Conservation (phyloP, 2,329 filamentous ascomycete genomes). For the Ceratocystis eucalypticola region DNA sequence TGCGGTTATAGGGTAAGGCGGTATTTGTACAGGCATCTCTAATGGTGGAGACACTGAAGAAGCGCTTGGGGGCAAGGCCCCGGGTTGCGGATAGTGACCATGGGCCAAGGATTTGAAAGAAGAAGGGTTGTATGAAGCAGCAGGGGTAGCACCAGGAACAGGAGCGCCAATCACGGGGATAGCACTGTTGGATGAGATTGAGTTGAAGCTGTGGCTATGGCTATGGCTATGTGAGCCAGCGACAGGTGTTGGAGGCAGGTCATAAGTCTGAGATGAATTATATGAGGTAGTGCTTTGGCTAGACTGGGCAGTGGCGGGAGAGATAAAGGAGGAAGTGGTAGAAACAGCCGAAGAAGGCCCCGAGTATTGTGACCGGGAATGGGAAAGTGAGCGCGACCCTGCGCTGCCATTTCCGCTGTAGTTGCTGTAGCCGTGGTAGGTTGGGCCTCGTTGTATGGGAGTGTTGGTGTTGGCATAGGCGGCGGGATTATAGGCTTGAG, state of each 20-base stretch:
- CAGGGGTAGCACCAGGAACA: neutral
- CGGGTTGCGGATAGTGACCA: conserved; percentile 5
- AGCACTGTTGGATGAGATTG: conserved; percentile 1
- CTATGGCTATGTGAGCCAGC: conserved; percentile 1
- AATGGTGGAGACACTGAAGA: neutral
- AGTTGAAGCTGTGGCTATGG: conserved; percentile 11
- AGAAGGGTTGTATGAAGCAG: conserved; percentile 12
- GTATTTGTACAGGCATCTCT: neutral
- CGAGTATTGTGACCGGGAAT: conserved; percentile 16
- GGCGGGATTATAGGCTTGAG: conserved; percentile 45
- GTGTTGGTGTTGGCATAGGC: conserved; percentile 38
- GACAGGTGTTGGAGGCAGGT: neutral
- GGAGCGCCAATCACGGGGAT: conserved; percentile 8
- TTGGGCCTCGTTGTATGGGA: conserved; percentile 35
- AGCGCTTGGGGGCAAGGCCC: conserved; percentile 11
- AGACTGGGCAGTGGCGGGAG: conserved; percentile 9
- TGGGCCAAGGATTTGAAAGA: neutral
- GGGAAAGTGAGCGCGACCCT: conserved; percentile 21
- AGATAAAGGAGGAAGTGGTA: conserved; percentile 22
- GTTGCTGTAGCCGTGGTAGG: conserved; percentile 36
- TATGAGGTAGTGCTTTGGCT: neutral
- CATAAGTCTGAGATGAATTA: neutral
- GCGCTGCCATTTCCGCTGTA: conserved; percentile 27
- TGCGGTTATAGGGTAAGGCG: conserved; percentile 3
- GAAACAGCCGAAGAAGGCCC: conserved; percentile 8